Conservation (phyloP, 768 basidiomycete genomes). For the Hypholoma sublateritium region DNA sequence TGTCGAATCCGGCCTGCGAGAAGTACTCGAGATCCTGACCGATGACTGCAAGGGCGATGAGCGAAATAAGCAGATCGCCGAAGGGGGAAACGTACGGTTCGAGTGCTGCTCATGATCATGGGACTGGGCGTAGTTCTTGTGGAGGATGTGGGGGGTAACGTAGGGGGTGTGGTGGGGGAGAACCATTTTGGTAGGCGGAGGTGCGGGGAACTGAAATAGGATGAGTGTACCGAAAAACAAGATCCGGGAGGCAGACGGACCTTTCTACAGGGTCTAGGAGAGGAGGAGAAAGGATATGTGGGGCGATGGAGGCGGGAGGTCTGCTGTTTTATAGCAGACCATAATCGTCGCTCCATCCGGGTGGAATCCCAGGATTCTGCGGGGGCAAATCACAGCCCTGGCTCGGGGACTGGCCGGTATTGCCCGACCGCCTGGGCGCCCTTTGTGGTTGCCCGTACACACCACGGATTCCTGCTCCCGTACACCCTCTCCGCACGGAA, state of each 20-base stretch:
- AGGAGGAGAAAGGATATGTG: not conserved
- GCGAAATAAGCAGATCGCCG: slow-evolving; percentile 5
- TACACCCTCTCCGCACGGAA: slow-evolving; percentile 20
- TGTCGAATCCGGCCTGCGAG: slow-evolving; percentile 99
- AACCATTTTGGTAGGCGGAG: slow-evolving; percentile 51
- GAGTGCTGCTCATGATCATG: slow-evolving; percentile 62
- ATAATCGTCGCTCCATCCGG: slow-evolving; percentile 32
- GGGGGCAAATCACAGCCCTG: slow-evolving; percentile 13
- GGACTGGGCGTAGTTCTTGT: slow-evolving; percentile 80
- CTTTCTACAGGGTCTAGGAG: slow-evolving; percentile 13
- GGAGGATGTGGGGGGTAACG: slow-evolving; percentile 87
- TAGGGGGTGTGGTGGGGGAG: slow-evolving; percentile 76
- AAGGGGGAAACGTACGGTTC: slow-evolving; percentile 46
- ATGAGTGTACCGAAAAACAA: slow-evolving; percentile 14
- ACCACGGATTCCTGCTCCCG: slow-evolving; percentile 15
- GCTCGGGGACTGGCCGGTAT: slow-evolving; percentile 25
- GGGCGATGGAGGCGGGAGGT: slow-evolving; percentile 1
- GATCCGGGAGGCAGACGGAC: slow-evolving; percentile 16
- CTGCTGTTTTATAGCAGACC: slow-evolving; percentile 29
- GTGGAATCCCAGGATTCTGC: slow-evolving; percentile 31
- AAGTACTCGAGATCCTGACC: slow-evolving; percentile 94
- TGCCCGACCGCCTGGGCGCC: slow-evolving; percentile 22
- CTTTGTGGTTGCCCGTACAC: slow-evolving; percentile 12
- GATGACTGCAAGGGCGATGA: slow-evolving; percentile 56
- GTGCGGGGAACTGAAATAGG: slow-evolving; percentile 15